phyloP scores from a whole-genome alignment of 345 rosid species.

The Gossypium australe region DNA sequence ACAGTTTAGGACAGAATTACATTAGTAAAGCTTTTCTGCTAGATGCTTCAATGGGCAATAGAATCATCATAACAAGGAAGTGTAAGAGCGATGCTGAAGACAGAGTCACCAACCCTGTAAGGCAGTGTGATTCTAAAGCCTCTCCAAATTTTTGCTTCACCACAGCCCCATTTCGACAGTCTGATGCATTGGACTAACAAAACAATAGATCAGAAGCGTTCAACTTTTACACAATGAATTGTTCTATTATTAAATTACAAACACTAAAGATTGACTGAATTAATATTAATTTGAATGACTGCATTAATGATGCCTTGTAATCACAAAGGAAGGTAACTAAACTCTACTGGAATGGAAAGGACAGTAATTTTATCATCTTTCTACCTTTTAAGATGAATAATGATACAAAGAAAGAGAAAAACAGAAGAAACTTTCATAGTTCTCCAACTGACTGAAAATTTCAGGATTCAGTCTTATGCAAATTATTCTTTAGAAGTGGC shows the following conservation, averaged over 20 bases:
- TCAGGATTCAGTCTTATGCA: neutral
- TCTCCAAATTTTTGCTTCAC: slow-evolving; percentile 84
- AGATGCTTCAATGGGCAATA: neutral
- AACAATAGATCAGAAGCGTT: slow-evolving; percentile 16
- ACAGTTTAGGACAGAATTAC: slow-evolving; percentile 14
- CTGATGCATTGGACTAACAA: slow-evolving; percentile 78
- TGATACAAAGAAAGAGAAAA: neutral
- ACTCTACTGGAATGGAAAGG: neutral
- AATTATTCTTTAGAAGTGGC: neutral
- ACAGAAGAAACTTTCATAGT: neutral
- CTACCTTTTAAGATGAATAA: neutral
- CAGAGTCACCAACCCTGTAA: slow-evolving; percentile 51
- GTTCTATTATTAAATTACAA: neutral
- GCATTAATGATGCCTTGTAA: neutral
- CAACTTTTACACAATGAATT: neutral
- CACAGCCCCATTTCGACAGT: slow-evolving; percentile 69
- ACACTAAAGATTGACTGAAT: neutral
- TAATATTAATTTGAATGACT: neutral
- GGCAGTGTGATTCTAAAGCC: slow-evolving; percentile 64
- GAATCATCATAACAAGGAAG: slow-evolving; percentile 4
- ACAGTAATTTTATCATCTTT: neutral
- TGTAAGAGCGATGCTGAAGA: slow-evolving; percentile 8
- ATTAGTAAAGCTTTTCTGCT: neutral
- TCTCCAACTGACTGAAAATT: neutral
- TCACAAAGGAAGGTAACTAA: neutral